These are phyloP conservation scores for Thozetella sp. DNA, from an alignment of 495 filamentous ascomycete genomes.

Conservation along the genomic window DNA sequence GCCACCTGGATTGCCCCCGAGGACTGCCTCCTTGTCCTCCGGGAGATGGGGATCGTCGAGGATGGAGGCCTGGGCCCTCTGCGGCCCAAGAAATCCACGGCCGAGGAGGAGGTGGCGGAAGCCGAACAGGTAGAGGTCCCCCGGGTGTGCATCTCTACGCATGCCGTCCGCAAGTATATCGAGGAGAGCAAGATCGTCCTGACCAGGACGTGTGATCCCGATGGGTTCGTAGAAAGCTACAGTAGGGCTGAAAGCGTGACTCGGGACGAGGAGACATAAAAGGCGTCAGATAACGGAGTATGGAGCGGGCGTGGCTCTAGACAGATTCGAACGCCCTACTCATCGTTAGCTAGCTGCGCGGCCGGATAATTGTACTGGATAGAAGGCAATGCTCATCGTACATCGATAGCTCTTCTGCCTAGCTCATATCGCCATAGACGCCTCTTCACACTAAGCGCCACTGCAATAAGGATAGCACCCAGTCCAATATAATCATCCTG, in stretches of 20 bases:
- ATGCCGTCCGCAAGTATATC: conserved; percentile 56
- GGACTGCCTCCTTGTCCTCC: conserved; percentile 77
- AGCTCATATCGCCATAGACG: too few relatives aligned
- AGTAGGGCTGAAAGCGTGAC: conserved; percentile 25
- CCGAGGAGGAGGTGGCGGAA: conserved; percentile 10
- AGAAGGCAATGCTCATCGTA: too few relatives aligned
- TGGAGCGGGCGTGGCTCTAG: not conserved
- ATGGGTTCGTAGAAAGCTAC: conserved; percentile 58
- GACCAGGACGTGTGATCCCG: conserved; percentile 52
- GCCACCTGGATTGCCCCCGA: conserved; percentile 81
- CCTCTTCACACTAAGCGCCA: too few relatives aligned
- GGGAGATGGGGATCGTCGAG: conserved; percentile 75
- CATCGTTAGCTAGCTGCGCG: too few relatives aligned
- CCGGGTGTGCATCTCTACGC: conserved; percentile 55
- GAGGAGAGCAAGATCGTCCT: conserved; percentile 43
- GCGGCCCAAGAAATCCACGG: conserved; percentile 15
- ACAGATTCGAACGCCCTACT: too few relatives aligned
- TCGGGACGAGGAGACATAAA: conserved; percentile 26
- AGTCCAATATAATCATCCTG: too few relatives aligned
- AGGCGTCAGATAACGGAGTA: not conserved
- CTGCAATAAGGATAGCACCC: too few relatives aligned
- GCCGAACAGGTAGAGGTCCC: conserved; percentile 28
- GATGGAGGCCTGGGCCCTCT: conserved; percentile 49
- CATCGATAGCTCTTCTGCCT: too few relatives aligned
- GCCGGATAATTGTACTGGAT: too few relatives aligned